These are phyloP conservation scores for Colletotrichum zoysiae DNA, from an alignment of 2,329 filamentous ascomycete species.

Conservation along the genomic window DNA sequence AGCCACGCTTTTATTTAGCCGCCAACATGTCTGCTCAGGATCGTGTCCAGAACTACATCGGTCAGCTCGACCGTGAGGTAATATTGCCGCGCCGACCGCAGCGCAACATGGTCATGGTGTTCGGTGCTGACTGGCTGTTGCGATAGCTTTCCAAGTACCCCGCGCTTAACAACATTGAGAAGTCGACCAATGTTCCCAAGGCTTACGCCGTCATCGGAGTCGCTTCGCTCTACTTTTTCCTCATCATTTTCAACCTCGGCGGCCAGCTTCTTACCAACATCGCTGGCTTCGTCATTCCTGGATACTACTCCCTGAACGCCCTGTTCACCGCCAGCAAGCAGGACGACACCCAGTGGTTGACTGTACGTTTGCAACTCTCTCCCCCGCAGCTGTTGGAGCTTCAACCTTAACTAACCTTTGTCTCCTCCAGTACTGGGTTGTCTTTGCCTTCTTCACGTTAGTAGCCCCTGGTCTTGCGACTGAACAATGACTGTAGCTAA, in stretches of 20 bases:
- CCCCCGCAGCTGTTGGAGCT: slow-evolving; percentile 30
- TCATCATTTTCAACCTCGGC: slow-evolving; percentile 92
- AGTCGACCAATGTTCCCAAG: slow-evolving; percentile 85
- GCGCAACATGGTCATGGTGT: slow-evolving; percentile 6
- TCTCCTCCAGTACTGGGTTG: slow-evolving; percentile 81
- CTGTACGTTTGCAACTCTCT: slow-evolving; percentile 62
- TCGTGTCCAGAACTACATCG: slow-evolving; percentile 80
- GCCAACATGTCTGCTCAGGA: slow-evolving; percentile 80
- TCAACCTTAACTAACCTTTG: slow-evolving; percentile 24
- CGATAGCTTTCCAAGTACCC: slow-evolving; percentile 87
- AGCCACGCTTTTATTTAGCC: slow-evolving; percentile 41
- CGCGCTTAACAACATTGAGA: slow-evolving; percentile 86
- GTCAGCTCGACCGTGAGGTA: slow-evolving; percentile 87
- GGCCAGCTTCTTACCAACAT: slow-evolving; percentile 90
- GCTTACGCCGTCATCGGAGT: slow-evolving; percentile 85
- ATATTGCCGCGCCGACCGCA: slow-evolving; percentile 1
- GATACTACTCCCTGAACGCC: slow-evolving; percentile 85
- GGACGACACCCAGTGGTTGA: slow-evolving; percentile 87
- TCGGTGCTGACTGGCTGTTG: slow-evolving; percentile 23
- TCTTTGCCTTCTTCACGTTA: slow-evolving; percentile 83
- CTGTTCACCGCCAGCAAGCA: slow-evolving; percentile 78
- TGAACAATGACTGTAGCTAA: slow-evolving; percentile 23
- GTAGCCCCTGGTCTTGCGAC: slow-evolving; percentile 45
- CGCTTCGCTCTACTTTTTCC: slow-evolving; percentile 85
- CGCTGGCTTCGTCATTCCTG: slow-evolving; percentile 84